Evolutionary conservation across 352 stramenopile genomes (phyloP).

Genomic region (Vaucheria bursata): DNA sequence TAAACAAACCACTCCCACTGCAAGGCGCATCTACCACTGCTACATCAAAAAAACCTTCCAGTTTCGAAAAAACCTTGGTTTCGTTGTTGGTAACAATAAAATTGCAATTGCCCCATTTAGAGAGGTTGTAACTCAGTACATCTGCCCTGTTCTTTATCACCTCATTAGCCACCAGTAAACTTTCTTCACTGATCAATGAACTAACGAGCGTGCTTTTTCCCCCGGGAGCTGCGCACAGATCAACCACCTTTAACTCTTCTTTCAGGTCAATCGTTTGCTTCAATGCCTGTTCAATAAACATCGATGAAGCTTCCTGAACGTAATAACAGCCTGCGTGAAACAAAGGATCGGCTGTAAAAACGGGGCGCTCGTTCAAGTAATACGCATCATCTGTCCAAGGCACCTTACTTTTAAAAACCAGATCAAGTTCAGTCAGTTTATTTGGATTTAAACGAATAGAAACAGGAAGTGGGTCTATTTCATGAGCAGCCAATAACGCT

Average conservation of each 20-base stretch:
- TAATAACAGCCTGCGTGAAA: not conserved
- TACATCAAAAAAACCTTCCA: not conserved
- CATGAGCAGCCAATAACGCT: too few species aligned
- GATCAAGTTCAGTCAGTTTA: too few species aligned
- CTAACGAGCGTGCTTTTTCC: not conserved
- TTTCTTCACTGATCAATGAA: not conserved
- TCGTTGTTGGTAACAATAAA: not conserved
- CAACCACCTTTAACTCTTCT: not conserved
- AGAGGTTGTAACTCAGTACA: not conserved
- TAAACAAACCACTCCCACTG: not conserved
- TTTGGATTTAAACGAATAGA: too few species aligned
- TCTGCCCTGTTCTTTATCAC: not conserved
- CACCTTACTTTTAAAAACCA: too few species aligned
- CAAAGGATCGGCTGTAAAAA: not conserved
- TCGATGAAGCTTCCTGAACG: not conserved
- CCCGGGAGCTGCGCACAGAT: not conserved
- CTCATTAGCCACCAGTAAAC: not conserved
- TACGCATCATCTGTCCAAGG: too few species aligned
- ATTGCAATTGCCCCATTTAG: not conserved
- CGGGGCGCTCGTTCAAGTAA: too few species aligned
- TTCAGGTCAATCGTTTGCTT: not conserved
- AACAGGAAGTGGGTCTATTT: too few species aligned
- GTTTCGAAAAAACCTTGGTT: not conserved
- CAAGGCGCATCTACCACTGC: not conserved
- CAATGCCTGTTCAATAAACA: not conserved